Evolutionary conservation across 1,284 basidiomycete species (phyloP).

Genomic region (Coniferiporia weirii): DNA sequence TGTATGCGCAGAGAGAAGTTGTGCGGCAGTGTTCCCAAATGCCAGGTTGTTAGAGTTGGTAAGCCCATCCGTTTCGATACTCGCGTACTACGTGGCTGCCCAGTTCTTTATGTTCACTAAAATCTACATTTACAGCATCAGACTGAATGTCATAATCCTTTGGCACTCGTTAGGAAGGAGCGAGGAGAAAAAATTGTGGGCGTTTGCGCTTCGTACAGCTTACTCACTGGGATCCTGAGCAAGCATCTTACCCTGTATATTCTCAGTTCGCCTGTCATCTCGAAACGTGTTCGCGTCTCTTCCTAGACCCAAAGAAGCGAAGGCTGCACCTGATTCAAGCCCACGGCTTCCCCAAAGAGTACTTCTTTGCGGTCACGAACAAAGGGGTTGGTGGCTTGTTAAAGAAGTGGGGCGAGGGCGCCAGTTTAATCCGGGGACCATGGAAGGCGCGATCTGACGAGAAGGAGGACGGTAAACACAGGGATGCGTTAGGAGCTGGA

Average conservation of each 20-base stretch:
- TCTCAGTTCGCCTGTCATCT: constrained; percentile 79
- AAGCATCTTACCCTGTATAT: background rate
- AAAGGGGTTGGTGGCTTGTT: constrained; percentile 78
- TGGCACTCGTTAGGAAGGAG: constrained; percentile 67
- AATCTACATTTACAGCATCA: constrained; percentile 53
- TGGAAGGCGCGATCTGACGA: constrained; percentile 52
- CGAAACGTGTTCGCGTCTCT: constrained; percentile 56
- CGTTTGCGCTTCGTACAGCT: constrained; percentile 21
- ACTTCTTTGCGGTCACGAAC: constrained; percentile 85
- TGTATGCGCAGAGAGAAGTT: constrained; percentile 65
- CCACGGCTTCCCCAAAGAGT: constrained; percentile 81
- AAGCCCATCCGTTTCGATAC: constrained; percentile 31
- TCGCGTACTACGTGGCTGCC: background rate
- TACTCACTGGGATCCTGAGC: background rate
- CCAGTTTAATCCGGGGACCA: constrained; percentile 62
- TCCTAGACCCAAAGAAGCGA: constrained; percentile 71
- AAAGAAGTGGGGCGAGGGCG: constrained; percentile 74
- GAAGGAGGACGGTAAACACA: constrained; percentile 22
- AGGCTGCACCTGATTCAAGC: constrained; percentile 77
- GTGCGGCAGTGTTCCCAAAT: constrained; percentile 84
- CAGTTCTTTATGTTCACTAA: background rate
- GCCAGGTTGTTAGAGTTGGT: constrained; percentile 72
- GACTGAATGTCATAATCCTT: constrained; percentile 82
- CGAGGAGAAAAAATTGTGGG: constrained; percentile 86
- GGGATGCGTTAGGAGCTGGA: constrained; percentile 11